phyloP scores from a whole-genome alignment of 306 rosid genomes.

The Mimosa pudica region DNA sequence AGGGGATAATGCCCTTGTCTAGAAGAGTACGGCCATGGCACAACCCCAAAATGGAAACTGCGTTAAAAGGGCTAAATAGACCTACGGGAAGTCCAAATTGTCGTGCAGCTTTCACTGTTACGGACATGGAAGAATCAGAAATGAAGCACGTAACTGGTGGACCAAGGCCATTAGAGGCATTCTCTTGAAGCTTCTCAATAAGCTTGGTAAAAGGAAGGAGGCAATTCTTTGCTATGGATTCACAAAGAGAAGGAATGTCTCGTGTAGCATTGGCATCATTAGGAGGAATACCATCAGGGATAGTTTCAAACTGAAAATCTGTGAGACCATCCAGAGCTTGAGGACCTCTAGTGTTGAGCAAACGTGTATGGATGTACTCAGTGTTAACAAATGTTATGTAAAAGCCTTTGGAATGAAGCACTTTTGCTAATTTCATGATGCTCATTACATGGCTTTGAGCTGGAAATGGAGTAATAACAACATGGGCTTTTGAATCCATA shows the following conservation, averaged over 20 bases:
- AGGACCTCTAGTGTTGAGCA: neutral
- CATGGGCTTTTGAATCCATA: neutral
- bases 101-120: neutral
- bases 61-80: neutral
- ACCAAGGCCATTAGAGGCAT: neutral
- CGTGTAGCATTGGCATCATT: neutral
- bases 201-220: neutral
- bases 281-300: constrained; percentile 6
- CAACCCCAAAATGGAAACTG: neutral
- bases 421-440: neutral
- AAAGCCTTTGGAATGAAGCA: neutral
- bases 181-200: neutral
- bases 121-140: neutral
- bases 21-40: neutral
- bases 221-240: neutral
- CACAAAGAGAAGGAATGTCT: neutral
- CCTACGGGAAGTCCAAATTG: neutral
- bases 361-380: neutral
- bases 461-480: neutral
- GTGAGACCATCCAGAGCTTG: neutral
- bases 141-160: neutral
- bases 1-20: neutral
- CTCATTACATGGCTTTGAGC: neutral
- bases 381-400: neutral
- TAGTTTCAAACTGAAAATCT: neutral